Evolutionary conservation across 2,329 filamentous ascomycete genomes (phyloP).

Genomic region (Penicillium italicum): DNA sequence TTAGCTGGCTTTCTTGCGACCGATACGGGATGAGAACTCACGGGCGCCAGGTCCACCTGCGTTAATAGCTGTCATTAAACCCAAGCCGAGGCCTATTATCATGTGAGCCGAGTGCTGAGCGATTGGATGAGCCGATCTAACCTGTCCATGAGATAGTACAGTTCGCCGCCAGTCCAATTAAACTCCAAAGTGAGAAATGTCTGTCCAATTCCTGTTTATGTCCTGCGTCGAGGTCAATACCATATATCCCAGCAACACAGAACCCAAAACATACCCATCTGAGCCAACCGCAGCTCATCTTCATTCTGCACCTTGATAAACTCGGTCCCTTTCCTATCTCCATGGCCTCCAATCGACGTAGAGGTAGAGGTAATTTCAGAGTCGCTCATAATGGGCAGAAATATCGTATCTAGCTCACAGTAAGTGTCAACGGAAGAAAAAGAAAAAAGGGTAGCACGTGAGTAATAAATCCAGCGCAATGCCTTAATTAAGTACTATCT

Average conservation of each 20-base stretch:
- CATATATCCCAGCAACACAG: not conserved
- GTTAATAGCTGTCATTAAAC: constrained; percentile 47
- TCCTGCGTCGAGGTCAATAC: constrained; percentile 27
- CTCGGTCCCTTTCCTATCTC: not conserved
- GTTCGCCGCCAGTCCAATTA: constrained; percentile 50
- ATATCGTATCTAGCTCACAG: not conserved
- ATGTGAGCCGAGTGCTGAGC: not conserved
- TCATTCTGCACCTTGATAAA: constrained; percentile 29
- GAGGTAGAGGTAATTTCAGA: not conserved
- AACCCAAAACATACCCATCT: constrained; percentile 41
- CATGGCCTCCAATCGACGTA: not conserved
- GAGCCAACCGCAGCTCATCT: constrained; percentile 44
- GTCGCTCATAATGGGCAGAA: not conserved
- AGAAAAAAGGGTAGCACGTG: not conserved
- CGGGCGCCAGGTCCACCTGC: constrained; percentile 48
- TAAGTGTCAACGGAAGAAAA: not conserved
- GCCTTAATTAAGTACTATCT: not conserved
- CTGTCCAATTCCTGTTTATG: constrained; percentile 50
- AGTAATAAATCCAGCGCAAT: not conserved
- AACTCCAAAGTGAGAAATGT: constrained; percentile 48
- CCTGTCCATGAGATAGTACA: constrained; percentile 53
- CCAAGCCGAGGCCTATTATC: constrained; percentile 38
- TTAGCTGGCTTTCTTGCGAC: not conserved
- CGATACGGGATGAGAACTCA: constrained; percentile 11
- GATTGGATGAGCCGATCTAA: not conserved